Evolutionary conservation across 2,329 filamentous ascomycete genomes (phyloP), one percentile per base, ranked within the genome.

Genomic region (Metarhizium album): DNA sequence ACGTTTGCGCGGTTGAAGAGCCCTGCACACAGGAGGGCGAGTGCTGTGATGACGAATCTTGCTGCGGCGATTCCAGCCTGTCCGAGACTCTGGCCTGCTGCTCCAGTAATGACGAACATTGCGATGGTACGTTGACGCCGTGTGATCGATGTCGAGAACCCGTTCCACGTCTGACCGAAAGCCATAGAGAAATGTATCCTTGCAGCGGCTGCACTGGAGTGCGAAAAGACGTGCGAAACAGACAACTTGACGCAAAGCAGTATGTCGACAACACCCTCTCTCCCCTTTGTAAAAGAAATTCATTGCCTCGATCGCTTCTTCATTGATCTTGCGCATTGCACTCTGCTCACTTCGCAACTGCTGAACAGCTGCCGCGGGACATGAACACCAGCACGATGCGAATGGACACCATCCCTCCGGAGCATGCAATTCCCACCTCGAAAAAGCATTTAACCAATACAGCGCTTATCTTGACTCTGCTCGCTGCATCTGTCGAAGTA

Each of bases 401-500:
- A 45, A 61, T 45, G 60, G 61, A 27, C 54, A 58, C 4, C 61
- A 60, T 42, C 56, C 51, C 2, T 52, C 53, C 9, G 54, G 56
- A 6, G 64, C 66, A 7, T 68, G 66, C 45, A 60, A 48, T 37
- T 59, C 59, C 31, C 66, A 69, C 46, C 57, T 68, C 1, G 52
- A 54, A 46, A 59, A 58, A 23, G 66, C 66, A 1, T 64, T 67
- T 43, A 60, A 66, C 18, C 61, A 63, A 43, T 68, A 69, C 47
- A 63, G 57, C 52, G 59, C 58, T 49, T 67, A 67, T 46, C 60
- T 69, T n/a, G 61, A 67, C 42, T 59, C 61, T 9, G 63, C 64
- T n/a, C 65, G 65, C 2, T 69, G 66, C 56, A 68, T 68, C 53
- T 68, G 66, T 54, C 65, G 64, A 35, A 62, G 56, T 47, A 57